A percentile compares a stretch with the other conserved stretches of the same genome.
Conservation (phyloP, 2,329 filamentous ascomycete genomes). For the Claviceps africana region DNA sequence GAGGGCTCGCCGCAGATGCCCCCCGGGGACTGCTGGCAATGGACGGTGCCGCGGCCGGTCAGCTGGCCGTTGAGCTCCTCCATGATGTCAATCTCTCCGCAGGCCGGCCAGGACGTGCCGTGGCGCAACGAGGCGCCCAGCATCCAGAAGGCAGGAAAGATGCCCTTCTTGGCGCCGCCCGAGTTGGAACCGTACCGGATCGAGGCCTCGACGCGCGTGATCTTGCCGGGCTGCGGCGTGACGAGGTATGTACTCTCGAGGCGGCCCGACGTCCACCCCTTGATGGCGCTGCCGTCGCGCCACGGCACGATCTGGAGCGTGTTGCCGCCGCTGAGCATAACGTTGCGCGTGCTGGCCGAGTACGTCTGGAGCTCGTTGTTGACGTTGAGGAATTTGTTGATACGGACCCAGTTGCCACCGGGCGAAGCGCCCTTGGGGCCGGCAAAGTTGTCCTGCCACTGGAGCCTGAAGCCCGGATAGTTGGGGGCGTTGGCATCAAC, state of each 20-base stretch:
- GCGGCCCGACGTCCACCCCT: constrained; percentile 39
- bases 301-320: constrained; percentile 39
- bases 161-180: constrained; percentile 31
- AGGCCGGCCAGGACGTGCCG: constrained; percentile 35
- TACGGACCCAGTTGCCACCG: constrained; percentile 27
- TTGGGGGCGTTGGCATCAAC: constrained; percentile 23
- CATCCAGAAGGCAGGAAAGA: constrained; percentile 48
- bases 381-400: constrained; percentile 25
- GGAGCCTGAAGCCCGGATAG: constrained; percentile 23
- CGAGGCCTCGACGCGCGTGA: constrained; percentile 31
- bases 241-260: constrained; percentile 36
- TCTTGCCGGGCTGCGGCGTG: constrained; percentile 29
- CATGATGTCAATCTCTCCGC: constrained; percentile 45
- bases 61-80: constrained; percentile 38
- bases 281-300: constrained; percentile 19
- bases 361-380: constrained; percentile 42
- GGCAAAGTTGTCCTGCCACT: constrained; percentile 31
- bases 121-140: constrained; percentile 35
- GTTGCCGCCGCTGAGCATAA: constrained; percentile 35
- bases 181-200: constrained; percentile 32
- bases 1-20: constrained; percentile 38
- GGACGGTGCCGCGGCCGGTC: constrained; percentile 34
- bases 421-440: constrained; percentile 23
- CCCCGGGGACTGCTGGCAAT: constrained; percentile 32
- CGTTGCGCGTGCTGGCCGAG: constrained; percentile 28